Evolutionary conservation across 1,139 yeast genomes (phyloP).

Genomic region (Pichiaceae sp.): DNA sequence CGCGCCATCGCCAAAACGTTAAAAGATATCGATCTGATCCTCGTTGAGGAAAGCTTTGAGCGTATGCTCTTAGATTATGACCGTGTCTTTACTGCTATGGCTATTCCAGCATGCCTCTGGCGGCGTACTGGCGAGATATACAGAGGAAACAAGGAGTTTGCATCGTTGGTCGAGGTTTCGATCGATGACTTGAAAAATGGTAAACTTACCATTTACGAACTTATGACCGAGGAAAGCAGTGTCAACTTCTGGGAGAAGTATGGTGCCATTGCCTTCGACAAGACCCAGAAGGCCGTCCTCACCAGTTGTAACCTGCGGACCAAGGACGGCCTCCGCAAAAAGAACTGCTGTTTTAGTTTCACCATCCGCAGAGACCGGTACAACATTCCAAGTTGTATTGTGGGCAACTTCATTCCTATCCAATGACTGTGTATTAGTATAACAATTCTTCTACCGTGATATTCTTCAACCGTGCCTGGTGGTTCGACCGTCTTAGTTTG

Average conservation of each 20-base stretch:
- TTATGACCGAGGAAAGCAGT: constrained; percentile 94
- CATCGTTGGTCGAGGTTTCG: constrained; percentile 84
- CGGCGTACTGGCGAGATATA: constrained; percentile 95
- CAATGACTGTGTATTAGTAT: too few species aligned
- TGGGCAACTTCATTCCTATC: constrained; percentile 91
- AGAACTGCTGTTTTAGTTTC: constrained; percentile 89
- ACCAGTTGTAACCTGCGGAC: constrained; percentile 87
- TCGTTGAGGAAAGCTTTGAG: constrained; percentile 93
- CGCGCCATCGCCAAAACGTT: constrained; percentile 87
- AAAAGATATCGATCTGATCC: constrained; percentile 83
- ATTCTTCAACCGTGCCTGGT: constrained; percentile 8
- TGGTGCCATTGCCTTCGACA: constrained; percentile 93
- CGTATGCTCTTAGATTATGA: constrained; percentile 90
- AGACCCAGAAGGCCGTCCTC: constrained; percentile 90
- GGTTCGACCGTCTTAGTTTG: constrained; percentile 4
- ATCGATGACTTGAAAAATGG: constrained; percentile 93
- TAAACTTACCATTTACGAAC: constrained; percentile 81
- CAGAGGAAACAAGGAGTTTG: constrained; percentile 94
- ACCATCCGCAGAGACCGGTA: constrained; percentile 89
- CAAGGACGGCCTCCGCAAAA: constrained; percentile 70
- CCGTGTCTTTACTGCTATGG: constrained; percentile 94
- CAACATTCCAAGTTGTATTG: constrained; percentile 93
- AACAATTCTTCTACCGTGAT: constrained; percentile 1
- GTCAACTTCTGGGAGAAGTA: constrained; percentile 98
- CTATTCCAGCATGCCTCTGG: constrained; percentile 97